Percentiles rank a stretch among this genome's conserved stretches.
Evolutionary conservation across 768 basidiomycete species (phyloP).

Genomic region (Russula griseocarnosa): DNA sequence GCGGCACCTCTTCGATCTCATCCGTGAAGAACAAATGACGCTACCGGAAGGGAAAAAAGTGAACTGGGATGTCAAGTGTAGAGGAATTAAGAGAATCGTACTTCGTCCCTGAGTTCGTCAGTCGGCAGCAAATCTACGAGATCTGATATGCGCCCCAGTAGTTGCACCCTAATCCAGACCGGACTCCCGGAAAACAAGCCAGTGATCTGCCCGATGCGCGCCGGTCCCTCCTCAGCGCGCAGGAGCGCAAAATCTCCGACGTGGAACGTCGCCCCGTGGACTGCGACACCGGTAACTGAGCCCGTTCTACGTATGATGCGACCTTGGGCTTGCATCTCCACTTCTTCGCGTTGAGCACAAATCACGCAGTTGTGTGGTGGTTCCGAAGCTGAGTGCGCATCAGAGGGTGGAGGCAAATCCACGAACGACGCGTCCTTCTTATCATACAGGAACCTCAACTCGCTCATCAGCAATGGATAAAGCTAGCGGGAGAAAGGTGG

Average conservation of each 20-base stretch:
- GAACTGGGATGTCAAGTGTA: background rate
- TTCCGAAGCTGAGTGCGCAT: constrained; percentile 29
- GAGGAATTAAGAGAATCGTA: constrained; percentile 30
- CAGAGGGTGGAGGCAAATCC: constrained; percentile 35
- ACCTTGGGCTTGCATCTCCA: constrained; percentile 32
- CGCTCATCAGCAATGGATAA: background rate
- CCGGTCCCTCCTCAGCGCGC: constrained; percentile 46
- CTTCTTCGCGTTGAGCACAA: constrained; percentile 41
- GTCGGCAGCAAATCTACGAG: constrained; percentile 41
- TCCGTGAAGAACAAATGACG: constrained; percentile 60
- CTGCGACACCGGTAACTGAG: constrained; percentile 41
- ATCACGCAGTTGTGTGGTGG: constrained; percentile 54
- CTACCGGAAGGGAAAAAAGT: constrained; percentile 35
- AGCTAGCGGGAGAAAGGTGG: background rate
- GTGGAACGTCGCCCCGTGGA: constrained; percentile 52
- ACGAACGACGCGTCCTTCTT: constrained; percentile 45
- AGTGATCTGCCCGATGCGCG: constrained; percentile 52
- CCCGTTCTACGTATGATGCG: constrained; percentile 30
- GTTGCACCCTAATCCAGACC: constrained; percentile 23
- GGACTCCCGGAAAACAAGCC: constrained; percentile 32
- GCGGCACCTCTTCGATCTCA: constrained; percentile 37
- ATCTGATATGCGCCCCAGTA: constrained; percentile 49
- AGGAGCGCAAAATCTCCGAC: constrained; percentile 58
- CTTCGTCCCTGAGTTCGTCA: constrained; percentile 53
- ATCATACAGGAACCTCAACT: constrained; percentile 43